Conservation (phyloP, 169 alveolate species). For the Eimeria maxima region DNA sequence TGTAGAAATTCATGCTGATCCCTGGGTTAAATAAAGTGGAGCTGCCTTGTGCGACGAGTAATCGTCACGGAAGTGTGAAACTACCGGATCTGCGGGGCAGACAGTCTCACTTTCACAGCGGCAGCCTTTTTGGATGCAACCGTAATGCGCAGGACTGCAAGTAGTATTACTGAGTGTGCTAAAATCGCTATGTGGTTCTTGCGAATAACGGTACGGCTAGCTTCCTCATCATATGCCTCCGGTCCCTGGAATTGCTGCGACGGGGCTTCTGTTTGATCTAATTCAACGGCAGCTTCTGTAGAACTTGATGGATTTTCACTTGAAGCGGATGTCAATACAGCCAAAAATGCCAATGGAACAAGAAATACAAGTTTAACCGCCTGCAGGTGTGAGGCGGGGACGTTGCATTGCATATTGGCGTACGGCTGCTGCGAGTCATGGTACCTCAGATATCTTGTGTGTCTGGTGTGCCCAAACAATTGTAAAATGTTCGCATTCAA, state of each 20-base stretch:
- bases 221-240: background rate
- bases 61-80: background rate
- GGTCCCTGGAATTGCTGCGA: background rate
- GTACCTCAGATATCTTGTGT: conserved; percentile 8
- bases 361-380: conserved; percentile 12
- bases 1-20: background rate
- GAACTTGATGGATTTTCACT: background rate
- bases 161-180: background rate
- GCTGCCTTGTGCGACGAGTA: background rate
- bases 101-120: background rate
- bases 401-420: background rate
- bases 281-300: background rate
- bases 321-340: background rate
- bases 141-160: background rate
- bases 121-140: background rate
- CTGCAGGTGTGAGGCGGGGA: background rate
- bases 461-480: background rate
- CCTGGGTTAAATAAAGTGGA: background rate
- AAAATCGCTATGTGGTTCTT: background rate
- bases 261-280: background rate
- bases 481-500: background rate
- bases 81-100: background rate
- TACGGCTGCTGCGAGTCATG: conserved; percentile 26
- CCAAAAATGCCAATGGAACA: background rate
- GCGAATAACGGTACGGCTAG: background rate